Evolutionary conservation across 768 basidiomycete species (phyloP).

Genomic region (Mycena crocata): DNA sequence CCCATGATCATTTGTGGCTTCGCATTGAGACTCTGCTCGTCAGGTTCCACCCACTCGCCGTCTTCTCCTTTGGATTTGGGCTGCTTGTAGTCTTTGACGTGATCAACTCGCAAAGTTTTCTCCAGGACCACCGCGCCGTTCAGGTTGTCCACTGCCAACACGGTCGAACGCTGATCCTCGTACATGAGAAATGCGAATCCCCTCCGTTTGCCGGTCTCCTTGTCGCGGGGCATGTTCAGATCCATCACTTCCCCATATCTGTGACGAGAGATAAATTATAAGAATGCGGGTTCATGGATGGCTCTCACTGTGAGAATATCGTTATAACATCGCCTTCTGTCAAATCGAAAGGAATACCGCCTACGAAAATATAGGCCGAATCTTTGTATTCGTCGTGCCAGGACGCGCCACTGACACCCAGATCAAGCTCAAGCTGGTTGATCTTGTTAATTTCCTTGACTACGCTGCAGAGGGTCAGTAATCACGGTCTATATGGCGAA

Average conservation of each 20-base stretch:
- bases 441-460: slow-evolving; percentile 95
- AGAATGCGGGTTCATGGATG: slow-evolving; percentile 4
- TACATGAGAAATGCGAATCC: slow-evolving; percentile 99
- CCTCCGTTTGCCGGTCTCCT: slow-evolving; percentile 87
- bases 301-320: slow-evolving; percentile 94
- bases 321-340: slow-evolving; percentile 98
- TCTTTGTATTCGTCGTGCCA: slow-evolving; percentile 99
- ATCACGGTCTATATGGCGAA: slow-evolving; percentile 17
- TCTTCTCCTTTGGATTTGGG: slow-evolving; percentile 79
- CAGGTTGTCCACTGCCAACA: slow-evolving; percentile 98
- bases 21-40: slow-evolving; percentile 90
- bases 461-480: slow-evolving; percentile 63
- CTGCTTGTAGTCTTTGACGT: slow-evolving; percentile 93
- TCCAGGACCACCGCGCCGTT: slow-evolving; percentile 93
- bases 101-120: slow-evolving; percentile 90
- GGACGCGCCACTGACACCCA: slow-evolving; percentile 75
- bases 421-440: slow-evolving; percentile 88
- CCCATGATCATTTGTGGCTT: slow-evolving; percentile 79
- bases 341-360: slow-evolving; percentile 87
- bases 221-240: slow-evolving; percentile 94
- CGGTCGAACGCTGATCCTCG: slow-evolving; percentile 95
- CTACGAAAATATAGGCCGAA: slow-evolving; percentile 95
- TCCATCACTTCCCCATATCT: slow-evolving; percentile 99
- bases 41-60: slow-evolving; percentile 88
- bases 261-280: slow-evolving; percentile 5